Base-by-base conservation (phyloP, 352 stramenopile species). In the Pythium apleroticum region DNA sequence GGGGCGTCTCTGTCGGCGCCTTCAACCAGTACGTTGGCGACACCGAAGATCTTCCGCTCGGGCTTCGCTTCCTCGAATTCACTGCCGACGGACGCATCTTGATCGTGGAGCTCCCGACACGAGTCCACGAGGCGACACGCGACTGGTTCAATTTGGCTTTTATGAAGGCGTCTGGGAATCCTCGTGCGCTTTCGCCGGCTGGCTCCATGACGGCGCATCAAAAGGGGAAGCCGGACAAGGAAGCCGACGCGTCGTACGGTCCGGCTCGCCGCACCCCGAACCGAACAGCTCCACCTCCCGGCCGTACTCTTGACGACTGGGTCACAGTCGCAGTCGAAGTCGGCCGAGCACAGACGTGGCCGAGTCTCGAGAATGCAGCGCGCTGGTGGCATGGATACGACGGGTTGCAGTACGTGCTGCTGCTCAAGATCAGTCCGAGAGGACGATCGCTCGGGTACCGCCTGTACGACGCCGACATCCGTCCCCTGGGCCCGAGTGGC, bases 1-100 rank as follows among this genome's bases (percentile, higher is more conserved):
- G 66, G 1, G 46, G 69, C 15, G 69, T 72, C 17, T 75, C 69
- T 10, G 43, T 75, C n/a, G 54, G 45, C 35, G 65, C 50, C 3
- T 75, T 73, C 43, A 75, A 73, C 48, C 33, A 28, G 48, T 75
- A 75, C 33, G 61, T 66, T 56, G 57, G 53, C 10, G 46, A 69
- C 37, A 41, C 37, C 5, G 63, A 74, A 28, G 27, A n/a, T 27
- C 61, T 75, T 48, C 64, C 11, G 24, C 55, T 75, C 54, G 7
- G 20, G 0, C 22, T 72, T 30, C 64, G 68, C 22, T 72, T 75
- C 53, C 54, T 75, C 39, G 58, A 52, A 1, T 52, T 75, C 15
- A 46, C 31, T 35, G 52, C 53, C 17, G 63, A 72, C 25, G 64
- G 68, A 4, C 68, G 60, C 14, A 3, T 75, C 12, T 3, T 66